These are phyloP conservation scores for Ordospora colligata DNA, from an alignment of 371 early-diverging fungal species.

Conservation along the genomic window DNA sequence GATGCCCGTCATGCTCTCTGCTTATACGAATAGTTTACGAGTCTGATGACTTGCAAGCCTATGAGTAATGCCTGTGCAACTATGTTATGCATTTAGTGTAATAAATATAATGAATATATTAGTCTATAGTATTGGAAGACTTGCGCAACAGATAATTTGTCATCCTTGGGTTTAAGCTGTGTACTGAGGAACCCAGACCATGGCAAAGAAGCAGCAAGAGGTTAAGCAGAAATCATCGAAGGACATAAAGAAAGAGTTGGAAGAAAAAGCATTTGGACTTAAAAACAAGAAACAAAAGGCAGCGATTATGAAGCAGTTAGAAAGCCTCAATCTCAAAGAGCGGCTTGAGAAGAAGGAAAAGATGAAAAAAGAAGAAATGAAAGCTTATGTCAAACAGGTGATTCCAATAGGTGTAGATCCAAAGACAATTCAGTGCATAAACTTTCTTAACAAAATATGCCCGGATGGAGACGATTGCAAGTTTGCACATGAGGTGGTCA, in stretches of 20 bases:
- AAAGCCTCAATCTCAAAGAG: conserved; percentile 75
- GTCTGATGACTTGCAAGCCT: conserved; percentile 13
- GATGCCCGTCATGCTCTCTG: conserved; percentile 86
- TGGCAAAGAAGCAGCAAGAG: conserved; percentile 19
- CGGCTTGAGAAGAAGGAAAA: conserved; percentile 65
- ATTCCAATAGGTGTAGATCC: conserved; percentile 92
- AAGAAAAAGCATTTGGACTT: conserved; percentile 91
- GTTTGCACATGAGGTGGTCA: conserved; percentile 88
- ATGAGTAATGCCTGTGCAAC: background rate
- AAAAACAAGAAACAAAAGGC: conserved; percentile 84
- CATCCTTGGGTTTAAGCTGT: background rate
- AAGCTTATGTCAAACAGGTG: conserved; percentile 74
- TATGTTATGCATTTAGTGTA: background rate
- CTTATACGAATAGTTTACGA: conserved; percentile 66
- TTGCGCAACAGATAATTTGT: too few relatives aligned
- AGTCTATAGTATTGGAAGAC: too few relatives aligned
- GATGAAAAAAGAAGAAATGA: conserved; percentile 71
- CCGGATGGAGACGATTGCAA: conserved; percentile 85
- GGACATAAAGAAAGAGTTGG: conserved; percentile 72
- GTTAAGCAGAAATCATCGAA: conserved; percentile 62
- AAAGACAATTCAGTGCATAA: conserved; percentile 83
- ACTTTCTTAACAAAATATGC: conserved; percentile 81
- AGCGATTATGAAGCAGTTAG: conserved; percentile 73
- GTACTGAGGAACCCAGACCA: background rate
- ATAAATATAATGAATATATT: background rate